Percentiles rank a stretch among this genome's conserved stretches.
These are phyloP conservation scores for Annona squamosa DNA, from an alignment of 164 flowering plant species.

Conservation along the genomic window DNA sequence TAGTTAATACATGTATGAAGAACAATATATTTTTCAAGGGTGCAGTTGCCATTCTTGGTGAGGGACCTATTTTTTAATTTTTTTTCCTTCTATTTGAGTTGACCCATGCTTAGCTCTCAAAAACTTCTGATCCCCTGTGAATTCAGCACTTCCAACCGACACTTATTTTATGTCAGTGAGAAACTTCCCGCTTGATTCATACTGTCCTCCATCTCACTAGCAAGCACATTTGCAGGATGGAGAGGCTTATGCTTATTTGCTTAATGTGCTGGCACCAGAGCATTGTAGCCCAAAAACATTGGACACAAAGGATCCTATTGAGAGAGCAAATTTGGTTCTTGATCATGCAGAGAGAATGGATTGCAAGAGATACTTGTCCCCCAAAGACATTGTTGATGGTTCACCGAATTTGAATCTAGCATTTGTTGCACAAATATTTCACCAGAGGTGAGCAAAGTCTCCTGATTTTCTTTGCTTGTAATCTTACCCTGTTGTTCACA, in stretches of 20 bases:
- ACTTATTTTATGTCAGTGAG: background rate
- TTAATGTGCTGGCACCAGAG: conserved; percentile 95
- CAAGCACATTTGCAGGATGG: conserved; percentile 51
- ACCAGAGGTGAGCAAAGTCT: conserved; percentile 48
- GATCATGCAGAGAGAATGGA: conserved; percentile 89
- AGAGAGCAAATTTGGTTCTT: conserved; percentile 69
- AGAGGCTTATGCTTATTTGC: conserved; percentile 86
- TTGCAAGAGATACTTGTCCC: conserved; percentile 73
- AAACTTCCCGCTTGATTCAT: background rate
- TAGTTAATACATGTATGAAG: too few relatives aligned
- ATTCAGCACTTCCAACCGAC: background rate
- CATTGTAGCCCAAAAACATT: conserved; percentile 56
- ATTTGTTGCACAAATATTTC: conserved; percentile 90
- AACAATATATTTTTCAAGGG: too few relatives aligned
- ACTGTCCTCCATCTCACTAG: background rate
- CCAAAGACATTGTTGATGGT: conserved; percentile 84
- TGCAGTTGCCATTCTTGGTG: too few relatives aligned
- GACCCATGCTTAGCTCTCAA: background rate
- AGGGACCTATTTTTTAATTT: too few relatives aligned
- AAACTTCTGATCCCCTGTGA: background rate
- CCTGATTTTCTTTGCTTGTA: background rate
- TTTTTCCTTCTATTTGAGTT: too few relatives aligned
- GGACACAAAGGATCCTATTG: conserved; percentile 62
- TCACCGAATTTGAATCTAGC: conserved; percentile 87
- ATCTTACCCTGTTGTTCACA: background rate